Conservation (phyloP, 345 rosid species). For the Laguncularia racemosa region DNA sequence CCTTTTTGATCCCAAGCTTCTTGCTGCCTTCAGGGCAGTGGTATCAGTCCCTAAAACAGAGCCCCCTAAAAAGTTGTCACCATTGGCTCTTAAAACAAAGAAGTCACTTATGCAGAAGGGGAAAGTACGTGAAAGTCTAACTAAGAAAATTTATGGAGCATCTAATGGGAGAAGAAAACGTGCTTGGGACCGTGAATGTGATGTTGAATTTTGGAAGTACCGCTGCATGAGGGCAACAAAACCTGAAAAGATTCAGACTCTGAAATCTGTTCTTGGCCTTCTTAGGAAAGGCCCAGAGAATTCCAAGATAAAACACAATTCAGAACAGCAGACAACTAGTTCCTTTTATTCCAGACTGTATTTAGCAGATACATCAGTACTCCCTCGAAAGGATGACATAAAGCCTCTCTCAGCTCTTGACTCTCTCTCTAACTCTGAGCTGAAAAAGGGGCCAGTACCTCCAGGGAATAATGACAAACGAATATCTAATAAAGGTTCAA, state of each 20-base stretch:
- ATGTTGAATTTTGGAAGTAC: conserved; percentile 98
- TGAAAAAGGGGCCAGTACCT: conserved; percentile 24
- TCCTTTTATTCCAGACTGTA: conserved; percentile 88
- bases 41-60: conserved; percentile 61
- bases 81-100: conserved; percentile 63
- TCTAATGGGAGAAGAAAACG: conserved; percentile 78
- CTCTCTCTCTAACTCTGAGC: conserved; percentile 20
- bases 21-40: conserved; percentile 86
- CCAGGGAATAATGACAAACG: conserved; percentile 15
- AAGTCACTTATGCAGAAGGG: conserved; percentile 88
- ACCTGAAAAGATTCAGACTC: conserved; percentile 90
- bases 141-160: conserved; percentile 84
- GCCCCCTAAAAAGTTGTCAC: conserved; percentile 38
- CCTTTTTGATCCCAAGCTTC: conserved; percentile 85
- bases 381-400: conserved; percentile 80
- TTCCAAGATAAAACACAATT: conserved; percentile 20
- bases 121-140: conserved; percentile 90
- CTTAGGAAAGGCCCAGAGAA: conserved; percentile 50
- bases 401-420: conserved; percentile 61
- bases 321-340: conserved; percentile 43
- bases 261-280: conserved; percentile 78
- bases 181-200: conserved; percentile 97
- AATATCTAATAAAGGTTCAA: conserved; percentile 1
- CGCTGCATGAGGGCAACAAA: conserved; percentile 67
- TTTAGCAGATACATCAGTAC: conserved; percentile 92